phyloP scores from a whole-genome alignment of 495 filamentous ascomycete genomes.

The Aspergillus campestris region DNA sequence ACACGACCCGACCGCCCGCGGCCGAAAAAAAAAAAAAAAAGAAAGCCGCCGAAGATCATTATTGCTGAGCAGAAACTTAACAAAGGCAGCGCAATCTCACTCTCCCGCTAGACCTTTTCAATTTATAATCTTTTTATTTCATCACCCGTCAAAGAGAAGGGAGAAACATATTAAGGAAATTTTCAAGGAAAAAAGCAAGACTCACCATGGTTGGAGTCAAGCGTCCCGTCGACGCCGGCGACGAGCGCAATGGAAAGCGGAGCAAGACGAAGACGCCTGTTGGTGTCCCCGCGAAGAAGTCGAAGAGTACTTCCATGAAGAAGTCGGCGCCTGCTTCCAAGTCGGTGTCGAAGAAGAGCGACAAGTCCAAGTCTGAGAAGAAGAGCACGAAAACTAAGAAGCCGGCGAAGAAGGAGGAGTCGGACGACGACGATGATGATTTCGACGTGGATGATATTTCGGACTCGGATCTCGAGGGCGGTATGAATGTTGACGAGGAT shows the following conservation, averaged over 20 bases:
- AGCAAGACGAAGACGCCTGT: conserved; percentile 34
- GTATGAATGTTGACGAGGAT: conserved; percentile 16
- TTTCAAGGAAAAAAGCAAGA: conserved; percentile 3
- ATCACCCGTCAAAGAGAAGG: too few relatives aligned
- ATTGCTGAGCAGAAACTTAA: conserved; percentile 9
- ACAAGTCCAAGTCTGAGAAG: conserved; percentile 16
- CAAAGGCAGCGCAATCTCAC: conserved; percentile 3
- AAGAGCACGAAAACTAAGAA: conserved; percentile 32
- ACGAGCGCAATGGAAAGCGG: conserved; percentile 42
- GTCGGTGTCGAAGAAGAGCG: conserved; percentile 19
- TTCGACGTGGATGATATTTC: conserved; percentile 38
- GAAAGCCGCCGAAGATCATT: conserved; percentile 7
- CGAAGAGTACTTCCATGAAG: conserved; percentile 26
- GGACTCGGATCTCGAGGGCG: conserved; percentile 29
- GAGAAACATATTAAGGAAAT: neutral
- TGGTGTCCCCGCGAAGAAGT: conserved; percentile 24
- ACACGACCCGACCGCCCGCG: conserved; percentile 15
- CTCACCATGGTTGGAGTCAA: conserved; percentile 37
- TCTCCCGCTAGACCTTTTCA: neutral
- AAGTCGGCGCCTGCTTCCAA: conserved; percentile 21
- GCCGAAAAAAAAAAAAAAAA: conserved; percentile 22
- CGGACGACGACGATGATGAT: conserved; percentile 31
- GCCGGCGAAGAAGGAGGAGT: conserved; percentile 24
- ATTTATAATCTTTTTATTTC: neutral
- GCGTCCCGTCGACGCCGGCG: conserved; percentile 32